Base-by-base conservation (phyloP, 805 yeast species). In the Wickerhamiella azymoides region DNA sequence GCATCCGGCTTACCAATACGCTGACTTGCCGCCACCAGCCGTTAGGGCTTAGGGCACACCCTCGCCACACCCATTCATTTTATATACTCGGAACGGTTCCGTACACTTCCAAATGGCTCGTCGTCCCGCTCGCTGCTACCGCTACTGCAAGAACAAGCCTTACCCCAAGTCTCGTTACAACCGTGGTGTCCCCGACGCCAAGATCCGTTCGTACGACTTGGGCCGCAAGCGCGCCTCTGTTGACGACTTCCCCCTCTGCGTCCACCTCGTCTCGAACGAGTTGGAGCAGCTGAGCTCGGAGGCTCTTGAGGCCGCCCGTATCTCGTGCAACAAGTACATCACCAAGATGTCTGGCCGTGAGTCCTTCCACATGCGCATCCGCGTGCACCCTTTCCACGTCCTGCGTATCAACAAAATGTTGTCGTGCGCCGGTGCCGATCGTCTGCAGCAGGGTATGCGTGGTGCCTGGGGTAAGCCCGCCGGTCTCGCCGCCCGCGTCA, bases 351-450 rank as follows among this genome's bases (percentile, higher is more conserved):
- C 95, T 58, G 98, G 98, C 71, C 85, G 97, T 82, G 98, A 92
- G 66, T 77, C 96, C 63, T 92, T 92, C 98, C 98, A 92, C 79
- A 78, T 92, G 79, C 86, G 98, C 78, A 85, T 92, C 73, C 88
- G 98, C 78, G 97, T 88, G 67, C 98, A 92, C 76, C 98, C 98
- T 64, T 92, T 84, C 97, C 98, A 92, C 80, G 98, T 92, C 62
- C 80, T 92, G 72, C 83, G 98, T 77, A 92, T 92, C 79, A 92
- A 92, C 92, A 92, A 92, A 85, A 92, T 92, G 98, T 86, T 92
- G 95, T 92, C 98, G 68, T 92, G 98, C 80, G 98, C 98, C 77
- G 98, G 98, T 84, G 98, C 98, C 71, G 98, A 92, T 89, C 86
- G 98, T 84, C 81, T 92, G 76, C 98, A 92, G 79, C 97, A 92